Evolutionary conservation across 176 grass and related monocot species (phyloP), one percentile per base, ranked within the genome.

Genomic region (Pontederia crassipes): DNA sequence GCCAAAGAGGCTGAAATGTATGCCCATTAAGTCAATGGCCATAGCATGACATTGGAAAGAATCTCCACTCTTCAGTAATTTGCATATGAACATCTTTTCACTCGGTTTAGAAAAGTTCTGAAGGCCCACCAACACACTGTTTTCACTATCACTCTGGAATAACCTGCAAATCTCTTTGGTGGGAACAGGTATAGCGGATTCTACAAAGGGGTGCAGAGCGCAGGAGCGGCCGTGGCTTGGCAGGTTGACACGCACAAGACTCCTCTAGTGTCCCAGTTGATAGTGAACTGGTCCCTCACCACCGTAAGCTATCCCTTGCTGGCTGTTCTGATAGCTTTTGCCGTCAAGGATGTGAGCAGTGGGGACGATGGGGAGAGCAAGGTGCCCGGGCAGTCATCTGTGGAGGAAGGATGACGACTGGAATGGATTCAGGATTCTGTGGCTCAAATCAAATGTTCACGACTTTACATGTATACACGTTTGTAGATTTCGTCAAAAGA

Each of bases 141-240:
- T 24, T 24, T 24, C 20, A 24, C 20, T 24, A 24, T 24, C 20
- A 16, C 51, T 14, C n/a, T 16, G 14, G 14, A 8, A 54, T 20
- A 3, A 24, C 11, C n/a, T 48, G 3, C 12, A 28, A 27, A 18
- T 15, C 49, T 26, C 8, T 12, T 46, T 24, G 14, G 49, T 48
- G 8, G 45, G 58, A 46, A 71, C 77, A 95, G 90, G 59, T 96
- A 90, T 12, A 88, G 72, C 1, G 91, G 91, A 0, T 96, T 96
- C 71, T 96, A 90, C 76, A 96, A 96, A 72, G 87, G 91, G 4
- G 84, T 90, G 54, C 91, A 96, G 62, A 96, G 91, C 0, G 91
- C 91, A 0, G 91, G 91, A 0, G 86, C 91, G 0, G 91, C 91
- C 0, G 86, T 96, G 1, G 86, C 86, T 17, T 96, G 91, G 91